These are phyloP conservation scores for Tetracladium marchalianum DNA, from an alignment of 495 filamentous ascomycete species.

Conservation along the genomic window DNA sequence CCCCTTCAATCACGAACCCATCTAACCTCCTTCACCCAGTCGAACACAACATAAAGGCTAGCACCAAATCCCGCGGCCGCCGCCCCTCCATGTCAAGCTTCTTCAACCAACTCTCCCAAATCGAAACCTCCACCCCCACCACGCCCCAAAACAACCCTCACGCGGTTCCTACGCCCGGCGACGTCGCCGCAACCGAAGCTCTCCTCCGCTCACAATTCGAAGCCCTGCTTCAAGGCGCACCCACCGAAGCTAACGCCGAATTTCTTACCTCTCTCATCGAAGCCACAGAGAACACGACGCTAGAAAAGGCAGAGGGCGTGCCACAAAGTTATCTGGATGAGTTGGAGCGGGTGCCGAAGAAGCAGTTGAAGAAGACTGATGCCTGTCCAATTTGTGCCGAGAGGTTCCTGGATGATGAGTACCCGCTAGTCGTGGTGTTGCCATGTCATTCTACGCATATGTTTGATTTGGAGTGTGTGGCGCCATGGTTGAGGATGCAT, in stretches of 20 bases:
- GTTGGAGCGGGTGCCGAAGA: slow-evolving; percentile 71
- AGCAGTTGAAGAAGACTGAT: slow-evolving; percentile 53
- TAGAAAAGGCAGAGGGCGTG: slow-evolving; percentile 61
- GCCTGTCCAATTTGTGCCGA: slow-evolving; percentile 82
- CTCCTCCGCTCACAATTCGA: slow-evolving; percentile 40
- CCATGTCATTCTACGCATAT: slow-evolving; percentile 73
- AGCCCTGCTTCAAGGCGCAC: slow-evolving; percentile 5
- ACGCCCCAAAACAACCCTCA: slow-evolving; percentile 45
- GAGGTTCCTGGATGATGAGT: slow-evolving; percentile 65
- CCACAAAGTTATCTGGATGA: slow-evolving; percentile 69
- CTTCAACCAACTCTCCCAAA: slow-evolving; percentile 63
- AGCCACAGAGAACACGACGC: slow-evolving; percentile 52
- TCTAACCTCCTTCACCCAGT: slow-evolving; percentile 40
- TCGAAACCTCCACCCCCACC: slow-evolving; percentile 36
- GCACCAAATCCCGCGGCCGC: slow-evolving; percentile 32
- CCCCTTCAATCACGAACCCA: background rate
- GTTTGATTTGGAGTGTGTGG: slow-evolving; percentile 93
- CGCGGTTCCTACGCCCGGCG: slow-evolving; percentile 60
- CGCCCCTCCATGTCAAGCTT: slow-evolving; percentile 85
- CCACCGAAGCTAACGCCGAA: slow-evolving; percentile 22
- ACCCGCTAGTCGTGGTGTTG: slow-evolving; percentile 78
- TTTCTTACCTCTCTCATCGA: slow-evolving; percentile 55
- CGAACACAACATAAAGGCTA: slow-evolving; percentile 65
- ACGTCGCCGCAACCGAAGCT: slow-evolving; percentile 52
- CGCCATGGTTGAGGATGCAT: slow-evolving; percentile 81